Evolutionary conservation across 768 basidiomycete genomes (phyloP).

Genomic region (Amanita exitialis): DNA sequence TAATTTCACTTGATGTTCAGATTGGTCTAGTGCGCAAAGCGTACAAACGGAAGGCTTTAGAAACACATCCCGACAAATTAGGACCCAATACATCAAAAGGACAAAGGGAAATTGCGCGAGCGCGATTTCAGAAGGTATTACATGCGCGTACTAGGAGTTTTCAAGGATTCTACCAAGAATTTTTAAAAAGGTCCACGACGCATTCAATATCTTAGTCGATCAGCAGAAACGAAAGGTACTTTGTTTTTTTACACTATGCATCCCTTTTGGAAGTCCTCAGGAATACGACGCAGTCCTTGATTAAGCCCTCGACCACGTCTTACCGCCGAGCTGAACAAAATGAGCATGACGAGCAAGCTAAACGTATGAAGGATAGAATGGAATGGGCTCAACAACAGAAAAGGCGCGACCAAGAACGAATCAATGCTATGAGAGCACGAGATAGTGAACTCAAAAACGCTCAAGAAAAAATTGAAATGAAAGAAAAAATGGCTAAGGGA

Average conservation of each 20-base stretch:
- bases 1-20: neutral
- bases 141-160: neutral
- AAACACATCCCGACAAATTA: conserved; percentile 69
- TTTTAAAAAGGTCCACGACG: conserved; percentile 42
- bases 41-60: conserved; percentile 56
- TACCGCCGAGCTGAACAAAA: neutral
- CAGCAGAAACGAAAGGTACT: conserved; percentile 43
- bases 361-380: conserved; percentile 37
- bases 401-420: conserved; percentile 39
- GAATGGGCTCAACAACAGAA: conserved; percentile 44
- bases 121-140: conserved; percentile 50
- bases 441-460: conserved; percentile 25
- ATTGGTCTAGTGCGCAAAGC: conserved; percentile 45
- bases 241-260: neutral
- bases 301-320: neutral
- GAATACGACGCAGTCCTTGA: conserved; percentile 36
- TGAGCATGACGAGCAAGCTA: conserved; percentile 9
- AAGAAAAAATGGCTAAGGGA: conserved; percentile 33
- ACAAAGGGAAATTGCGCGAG: conserved; percentile 43
- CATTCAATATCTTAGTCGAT: conserved; percentile 52
- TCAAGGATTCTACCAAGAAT: neutral
- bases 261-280: conserved; percentile 14
- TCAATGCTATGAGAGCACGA: conserved; percentile 26
- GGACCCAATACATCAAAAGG: conserved; percentile 39
- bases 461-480: conserved; percentile 22